Conservation (phyloP, 2,329 filamentous ascomycete species). For the Pestalotiopsis sp. region DNA sequence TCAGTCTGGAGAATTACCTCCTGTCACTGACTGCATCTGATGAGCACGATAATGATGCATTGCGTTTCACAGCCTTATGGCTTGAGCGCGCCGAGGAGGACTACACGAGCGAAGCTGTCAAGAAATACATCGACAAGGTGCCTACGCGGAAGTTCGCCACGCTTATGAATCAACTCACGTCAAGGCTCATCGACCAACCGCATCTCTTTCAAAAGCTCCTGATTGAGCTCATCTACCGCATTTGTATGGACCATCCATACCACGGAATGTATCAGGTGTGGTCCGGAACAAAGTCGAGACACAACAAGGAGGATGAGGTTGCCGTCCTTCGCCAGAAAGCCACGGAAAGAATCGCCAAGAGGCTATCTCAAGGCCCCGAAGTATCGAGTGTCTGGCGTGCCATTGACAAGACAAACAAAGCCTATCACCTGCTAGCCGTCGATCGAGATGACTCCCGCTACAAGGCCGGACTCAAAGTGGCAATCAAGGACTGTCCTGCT, state of each 20-base stretch:
- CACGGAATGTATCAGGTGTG: slow-evolving; percentile 98
- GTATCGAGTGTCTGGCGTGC: slow-evolving; percentile 66
- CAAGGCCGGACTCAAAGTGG: slow-evolving; percentile 67
- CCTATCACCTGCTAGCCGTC: slow-evolving; percentile 65
- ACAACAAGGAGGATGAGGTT: slow-evolving; percentile 72
- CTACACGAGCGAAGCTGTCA: slow-evolving; percentile 77
- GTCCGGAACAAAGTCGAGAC: slow-evolving; percentile 72
- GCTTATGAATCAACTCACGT: slow-evolving; percentile 95
- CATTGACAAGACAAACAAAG: slow-evolving; percentile 74
- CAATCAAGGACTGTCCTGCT: slow-evolving; percentile 61
- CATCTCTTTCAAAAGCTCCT: slow-evolving; percentile 77
- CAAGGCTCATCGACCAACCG: slow-evolving; percentile 75
- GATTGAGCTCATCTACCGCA: slow-evolving; percentile 73
- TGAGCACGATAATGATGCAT: slow-evolving; percentile 82
- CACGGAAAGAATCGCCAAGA: slow-evolving; percentile 68
- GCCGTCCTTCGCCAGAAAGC: slow-evolving; percentile 75
- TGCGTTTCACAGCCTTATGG: slow-evolving; percentile 94
- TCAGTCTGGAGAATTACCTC: slow-evolving; percentile 92
- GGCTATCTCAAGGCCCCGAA: slow-evolving; percentile 55
- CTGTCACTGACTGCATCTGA: slow-evolving; percentile 84
- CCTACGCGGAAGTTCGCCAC: slow-evolving; percentile 90
- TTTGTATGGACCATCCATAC: slow-evolving; percentile 91
- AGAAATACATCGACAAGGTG: slow-evolving; percentile 69
- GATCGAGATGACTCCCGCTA: slow-evolving; percentile 66
- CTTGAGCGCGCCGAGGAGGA: slow-evolving; percentile 80